Base-by-base conservation (phyloP, 2,329 filamentous ascomycete genomes). In the Juglanconis sp. region DNA sequence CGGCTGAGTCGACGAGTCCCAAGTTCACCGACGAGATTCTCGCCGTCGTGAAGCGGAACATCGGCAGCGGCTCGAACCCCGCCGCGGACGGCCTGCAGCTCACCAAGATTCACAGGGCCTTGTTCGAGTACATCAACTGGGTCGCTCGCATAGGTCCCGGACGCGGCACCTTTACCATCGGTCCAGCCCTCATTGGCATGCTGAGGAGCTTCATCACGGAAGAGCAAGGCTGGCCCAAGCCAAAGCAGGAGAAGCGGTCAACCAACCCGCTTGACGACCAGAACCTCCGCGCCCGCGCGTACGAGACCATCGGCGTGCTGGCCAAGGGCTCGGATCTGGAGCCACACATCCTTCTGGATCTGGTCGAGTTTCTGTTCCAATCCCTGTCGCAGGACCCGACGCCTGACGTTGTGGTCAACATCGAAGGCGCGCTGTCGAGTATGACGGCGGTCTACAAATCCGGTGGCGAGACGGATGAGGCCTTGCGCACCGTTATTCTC, bases 61-160 rank as follows among this genome's bases (percentile, higher is more conserved):
- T 73, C 70, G 56, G 56, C 32, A 54, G 53, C 32, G 56, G 36
- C 30, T 32, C 57, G 42, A 59, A 61, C 0, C 56, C 56, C 50
- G 66, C 54, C 65, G 59, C 74, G 66, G 83, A 81, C 36, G 87
- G 87, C 0, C 79, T 94, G 7, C 92, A 96, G 73, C 86, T 86
- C 2, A 83, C 86, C 1, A 96, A 95, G 71, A 82, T 97, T 9
- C 86, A 92, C 65, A 88, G 87, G 50, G 91, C 93, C 1, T 81
- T 96, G 4, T 95, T 98, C 68, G 85, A 88, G 44, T 96, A 94
- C 67, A 85, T 96, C 59, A 90, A 91, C 55, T 98, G 93, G 85
- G 86, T 95, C 10, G 90, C 93, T 9, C 86, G 89, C 36, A 86
- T 92, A 67, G 90, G 88, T 7, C 82, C 86, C 0, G 72, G 74